Conservation (phyloP, 495 filamentous ascomycete species). For the Physcia stellaris region DNA sequence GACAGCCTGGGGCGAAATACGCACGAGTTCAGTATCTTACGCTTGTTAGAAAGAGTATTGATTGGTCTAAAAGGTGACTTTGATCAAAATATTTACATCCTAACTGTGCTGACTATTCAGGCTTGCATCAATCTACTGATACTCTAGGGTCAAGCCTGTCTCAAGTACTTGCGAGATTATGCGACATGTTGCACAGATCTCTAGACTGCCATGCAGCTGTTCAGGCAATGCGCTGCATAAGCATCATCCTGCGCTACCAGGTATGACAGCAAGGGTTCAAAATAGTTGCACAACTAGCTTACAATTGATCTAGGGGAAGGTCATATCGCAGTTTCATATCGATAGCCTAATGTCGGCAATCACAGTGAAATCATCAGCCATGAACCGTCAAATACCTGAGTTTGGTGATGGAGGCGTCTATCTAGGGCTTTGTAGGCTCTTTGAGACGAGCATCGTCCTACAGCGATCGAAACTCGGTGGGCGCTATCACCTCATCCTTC, state of each 20-base stretch:
- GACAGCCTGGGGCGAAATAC: too few relatives aligned
- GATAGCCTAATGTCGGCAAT: conserved; percentile 48
- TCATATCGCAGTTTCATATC: conserved; percentile 57
- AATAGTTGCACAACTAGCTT: neutral
- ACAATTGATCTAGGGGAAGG: neutral
- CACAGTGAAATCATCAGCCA: conserved; percentile 34
- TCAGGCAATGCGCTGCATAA: conserved; percentile 10
- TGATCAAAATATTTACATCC: too few relatives aligned
- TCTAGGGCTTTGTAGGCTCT: conserved; percentile 44
- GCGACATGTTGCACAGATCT: neutral
- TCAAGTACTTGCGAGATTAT: neutral
- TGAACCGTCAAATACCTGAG: conserved; percentile 23
- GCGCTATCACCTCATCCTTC: conserved; percentile 56
- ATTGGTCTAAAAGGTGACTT: too few relatives aligned
- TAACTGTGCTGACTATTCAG: too few relatives aligned
- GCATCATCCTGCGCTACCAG: conserved; percentile 8
- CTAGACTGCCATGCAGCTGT: neutral
- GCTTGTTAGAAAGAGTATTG: too few relatives aligned
- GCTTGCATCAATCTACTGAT: too few relatives aligned
- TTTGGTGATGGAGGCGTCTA: conserved; percentile 40
- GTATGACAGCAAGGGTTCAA: neutral
- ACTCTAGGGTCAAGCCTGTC: too few relatives aligned
- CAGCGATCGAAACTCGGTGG: conserved; percentile 54
- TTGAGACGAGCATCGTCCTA: conserved; percentile 39
- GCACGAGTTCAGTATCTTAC: too few relatives aligned